Base-by-base conservation (phyloP, 805 yeast genomes). In the Groenewaldozyma salmanticensis region DNA sequence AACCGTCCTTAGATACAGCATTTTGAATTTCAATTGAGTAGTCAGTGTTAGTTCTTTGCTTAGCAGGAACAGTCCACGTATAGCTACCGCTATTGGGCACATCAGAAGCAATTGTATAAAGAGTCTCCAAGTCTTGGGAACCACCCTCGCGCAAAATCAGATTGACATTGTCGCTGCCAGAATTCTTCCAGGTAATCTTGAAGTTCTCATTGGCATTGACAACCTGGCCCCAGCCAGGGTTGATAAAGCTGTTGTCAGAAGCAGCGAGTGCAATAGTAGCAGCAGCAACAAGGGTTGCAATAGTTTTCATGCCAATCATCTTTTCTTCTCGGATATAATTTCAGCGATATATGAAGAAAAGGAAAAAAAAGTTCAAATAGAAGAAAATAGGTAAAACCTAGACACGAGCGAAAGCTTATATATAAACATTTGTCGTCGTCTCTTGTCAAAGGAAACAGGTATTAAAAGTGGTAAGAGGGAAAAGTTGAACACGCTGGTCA, bases 111-210 rank as follows among this genome's bases (percentile, higher is more conserved):
- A 60, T 53, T 21, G 52, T 49, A 40, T 35, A 22, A 15, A 52
- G 40, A 18, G 51, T 41, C 17, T 29, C 35, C 33, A 60, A 46
- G 40, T 55, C 43, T 32, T 42, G n/a, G 21, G 57, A 45, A 21
- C 44, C 53, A 22, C 63, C 64, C 2, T 37, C 36, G 39, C 54
- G 45, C 19, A 59, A 46, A 33, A 58, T 36, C 31, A 60, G 46
- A 40, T 46, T 45, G 40, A 60, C 54, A 24, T 44, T 49, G 9
- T 45, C 49, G 5, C 33, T 24, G 31, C 57, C 46, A n/a, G 51
- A 38, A 6, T 57, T 53, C 11, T 31, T 40, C 65, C 65, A 60
- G 32, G 52, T 56, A 33, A 60, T 44, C 40, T 45, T 43, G 44
- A 50, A 42, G 15, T 42, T 39, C 27, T 42, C 44, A 34, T 55